These are phyloP conservation scores for Amanita phalloides DNA, from an alignment of 768 basidiomycete genomes.

Conservation along the genomic window DNA sequence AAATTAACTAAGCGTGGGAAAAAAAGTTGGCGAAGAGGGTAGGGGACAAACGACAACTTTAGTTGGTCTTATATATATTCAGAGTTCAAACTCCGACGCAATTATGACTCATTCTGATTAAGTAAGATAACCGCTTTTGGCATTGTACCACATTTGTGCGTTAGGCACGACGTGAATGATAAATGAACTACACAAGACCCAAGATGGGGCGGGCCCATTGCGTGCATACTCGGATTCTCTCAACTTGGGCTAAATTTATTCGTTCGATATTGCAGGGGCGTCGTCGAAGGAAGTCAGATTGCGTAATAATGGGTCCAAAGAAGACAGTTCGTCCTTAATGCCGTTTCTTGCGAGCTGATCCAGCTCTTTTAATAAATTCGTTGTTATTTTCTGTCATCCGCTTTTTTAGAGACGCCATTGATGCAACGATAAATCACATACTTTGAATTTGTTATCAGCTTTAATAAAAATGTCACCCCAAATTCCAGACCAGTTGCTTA, in stretches of 20 bases:
- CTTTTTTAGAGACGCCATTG: background rate
- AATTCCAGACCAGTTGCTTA: slow-evolving; percentile 44
- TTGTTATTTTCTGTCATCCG: slow-evolving; percentile 69
- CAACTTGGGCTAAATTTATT: slow-evolving; percentile 20
- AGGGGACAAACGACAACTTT: slow-evolving; percentile 15
- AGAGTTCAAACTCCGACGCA: slow-evolving; percentile 32
- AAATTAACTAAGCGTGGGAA: slow-evolving; percentile 34
- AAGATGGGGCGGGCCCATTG: too few species aligned
- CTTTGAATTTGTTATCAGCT: slow-evolving; percentile 80
- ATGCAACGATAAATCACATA: slow-evolving; percentile 20
- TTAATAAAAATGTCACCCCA: slow-evolving; percentile 70
- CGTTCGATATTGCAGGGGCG: slow-evolving; percentile 14
- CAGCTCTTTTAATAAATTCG: slow-evolving; percentile 69
- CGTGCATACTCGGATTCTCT: slow-evolving; percentile 8
- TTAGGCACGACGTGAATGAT: too few species aligned
- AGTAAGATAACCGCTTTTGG: slow-evolving; percentile 30
- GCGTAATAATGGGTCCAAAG: slow-evolving; percentile 67
- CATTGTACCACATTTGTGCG: slow-evolving; percentile 6
- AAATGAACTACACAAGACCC: too few species aligned
- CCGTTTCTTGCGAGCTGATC: slow-evolving; percentile 71
- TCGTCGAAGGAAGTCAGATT: slow-evolving; percentile 35
- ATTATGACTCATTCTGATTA: slow-evolving; percentile 27
- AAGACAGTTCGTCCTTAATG: slow-evolving; percentile 76
- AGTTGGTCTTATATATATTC: slow-evolving; percentile 33
- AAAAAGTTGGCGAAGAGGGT: slow-evolving; percentile 23